phyloP scores from a whole-genome alignment of 2,329 filamentous ascomycete genomes.

The Chaetothyriales sp. region DNA sequence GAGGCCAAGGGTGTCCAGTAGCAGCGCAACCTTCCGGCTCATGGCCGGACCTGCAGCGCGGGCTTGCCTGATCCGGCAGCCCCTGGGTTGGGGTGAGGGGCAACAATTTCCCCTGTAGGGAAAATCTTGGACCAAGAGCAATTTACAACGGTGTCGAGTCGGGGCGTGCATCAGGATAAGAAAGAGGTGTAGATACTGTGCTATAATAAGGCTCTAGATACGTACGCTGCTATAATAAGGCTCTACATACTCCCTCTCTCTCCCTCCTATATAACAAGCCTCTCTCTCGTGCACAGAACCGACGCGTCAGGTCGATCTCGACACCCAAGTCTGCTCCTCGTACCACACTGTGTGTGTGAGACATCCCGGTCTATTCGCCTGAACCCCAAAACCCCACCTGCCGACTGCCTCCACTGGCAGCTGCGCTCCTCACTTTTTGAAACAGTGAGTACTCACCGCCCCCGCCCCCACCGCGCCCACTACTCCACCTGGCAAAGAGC shows the following conservation, averaged over 20 bases:
- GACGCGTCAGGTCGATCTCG: no score
- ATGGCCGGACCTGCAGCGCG: not conserved
- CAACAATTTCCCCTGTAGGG: not conserved
- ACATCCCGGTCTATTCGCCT: not conserved
- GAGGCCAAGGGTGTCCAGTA: not conserved
- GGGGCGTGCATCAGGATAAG: not conserved
- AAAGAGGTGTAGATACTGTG: not conserved
- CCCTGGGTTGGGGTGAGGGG: not conserved
- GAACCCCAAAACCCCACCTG: not conserved
- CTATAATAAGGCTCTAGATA: not conserved
- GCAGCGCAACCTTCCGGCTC: not conserved
- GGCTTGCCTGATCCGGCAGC: not conserved
- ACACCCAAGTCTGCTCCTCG: not conserved
- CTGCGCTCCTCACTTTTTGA: not conserved
- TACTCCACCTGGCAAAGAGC: not conserved
- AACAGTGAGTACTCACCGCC: not conserved
- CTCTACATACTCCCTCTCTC: no score
- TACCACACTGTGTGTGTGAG: not conserved
- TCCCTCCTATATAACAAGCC: no score
- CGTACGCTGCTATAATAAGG: no score
- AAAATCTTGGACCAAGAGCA: not conserved
- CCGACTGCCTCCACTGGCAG: not conserved
- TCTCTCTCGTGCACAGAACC: no score
- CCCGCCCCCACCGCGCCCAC: no score
- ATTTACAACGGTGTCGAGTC: not conserved